phyloP scores from a whole-genome alignment of 176 grass and related monocot species.

The Triticum monococcum region DNA sequence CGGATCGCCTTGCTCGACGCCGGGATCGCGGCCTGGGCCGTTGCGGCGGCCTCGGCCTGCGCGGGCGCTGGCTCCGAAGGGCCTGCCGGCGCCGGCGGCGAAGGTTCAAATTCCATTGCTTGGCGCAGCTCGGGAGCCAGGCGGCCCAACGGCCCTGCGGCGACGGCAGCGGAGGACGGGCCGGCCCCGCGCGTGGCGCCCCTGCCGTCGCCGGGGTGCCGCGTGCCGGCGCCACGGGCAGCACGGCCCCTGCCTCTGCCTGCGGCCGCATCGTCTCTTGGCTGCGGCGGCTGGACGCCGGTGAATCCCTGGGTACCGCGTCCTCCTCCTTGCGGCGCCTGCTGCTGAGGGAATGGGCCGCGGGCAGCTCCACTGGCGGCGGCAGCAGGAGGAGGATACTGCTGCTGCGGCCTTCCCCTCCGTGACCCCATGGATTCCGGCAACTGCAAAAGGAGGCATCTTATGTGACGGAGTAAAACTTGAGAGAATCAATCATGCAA shows the following conservation, averaged over 20 bases:
- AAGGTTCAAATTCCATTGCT: slow-evolving; percentile 59
- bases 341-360: slow-evolving; percentile 7
- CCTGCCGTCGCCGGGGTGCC: too few relatives aligned
- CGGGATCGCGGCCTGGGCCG: background rate
- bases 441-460: too few relatives aligned
- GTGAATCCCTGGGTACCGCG: background rate
- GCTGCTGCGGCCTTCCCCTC: slow-evolving; percentile 30
- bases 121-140: slow-evolving; percentile 93
- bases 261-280: slow-evolving; percentile 2
- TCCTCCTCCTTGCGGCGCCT: slow-evolving; percentile 19
- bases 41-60: background rate
- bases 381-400: too few relatives aligned
- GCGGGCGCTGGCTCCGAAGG: background rate
- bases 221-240: too few relatives aligned
- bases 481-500: too few relatives aligned
- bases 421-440: slow-evolving; percentile 44
- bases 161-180: background rate
- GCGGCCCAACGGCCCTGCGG: slow-evolving; percentile 12
- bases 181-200: too few relatives aligned
- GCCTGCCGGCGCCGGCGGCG: slow-evolving; percentile 27
- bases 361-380: background rate
- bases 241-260: background rate
- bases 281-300: background rate
- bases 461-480: too few relatives aligned
- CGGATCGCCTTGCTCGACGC: slow-evolving; percentile 58